A percentile compares a stretch with the other conserved stretches of the same genome.
Conservation (phyloP, 2,329 filamentous ascomycete species). For the Verticillium isaacii region DNA sequence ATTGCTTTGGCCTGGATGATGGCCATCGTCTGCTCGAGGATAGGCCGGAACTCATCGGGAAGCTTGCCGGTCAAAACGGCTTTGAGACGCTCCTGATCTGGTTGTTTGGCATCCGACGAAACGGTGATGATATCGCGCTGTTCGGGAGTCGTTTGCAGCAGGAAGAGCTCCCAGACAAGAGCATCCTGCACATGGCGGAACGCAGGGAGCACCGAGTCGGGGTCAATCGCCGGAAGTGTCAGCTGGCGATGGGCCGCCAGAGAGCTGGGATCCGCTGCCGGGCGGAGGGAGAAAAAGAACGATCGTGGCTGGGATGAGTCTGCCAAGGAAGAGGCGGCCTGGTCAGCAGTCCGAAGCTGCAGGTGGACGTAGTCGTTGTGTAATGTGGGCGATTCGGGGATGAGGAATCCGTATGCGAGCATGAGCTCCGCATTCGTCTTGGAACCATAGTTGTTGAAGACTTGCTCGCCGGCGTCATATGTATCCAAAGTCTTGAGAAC, state of each 20-base stretch:
- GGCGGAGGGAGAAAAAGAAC: slow-evolving; percentile 48
- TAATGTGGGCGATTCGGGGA: slow-evolving; percentile 40
- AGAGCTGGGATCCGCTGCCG: slow-evolving; percentile 42
- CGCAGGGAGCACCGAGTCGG: slow-evolving; percentile 23
- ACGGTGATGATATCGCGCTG: slow-evolving; percentile 18
- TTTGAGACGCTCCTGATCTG: slow-evolving; percentile 8
- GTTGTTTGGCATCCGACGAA: slow-evolving; percentile 16
- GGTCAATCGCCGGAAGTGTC: slow-evolving; percentile 21
- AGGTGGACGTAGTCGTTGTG: slow-evolving; percentile 59
- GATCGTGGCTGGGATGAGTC: slow-evolving; percentile 14
- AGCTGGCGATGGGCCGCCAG: slow-evolving; percentile 38
- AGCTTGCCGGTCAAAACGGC: slow-evolving; percentile 7
- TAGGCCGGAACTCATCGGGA: slow-evolving; percentile 13
- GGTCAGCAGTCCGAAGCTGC: slow-evolving; percentile 33
- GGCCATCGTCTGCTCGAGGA: slow-evolving; percentile 28
- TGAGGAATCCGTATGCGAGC: slow-evolving; percentile 58
- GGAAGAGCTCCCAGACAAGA: slow-evolving; percentile 46
- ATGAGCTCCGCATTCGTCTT: slow-evolving; percentile 71
- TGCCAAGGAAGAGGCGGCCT: slow-evolving; percentile 11
- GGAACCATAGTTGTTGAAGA: slow-evolving; percentile 68
- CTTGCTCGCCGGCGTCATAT: slow-evolving; percentile 47
- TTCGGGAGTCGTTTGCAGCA: slow-evolving; percentile 29
- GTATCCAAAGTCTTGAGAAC: slow-evolving; percentile 33
- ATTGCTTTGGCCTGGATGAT: slow-evolving; percentile 40
- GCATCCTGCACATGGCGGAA: slow-evolving; percentile 49